These are phyloP conservation scores for Aureobasidium subglaciale DNA, from an alignment of 2,329 filamentous ascomycete species.

Conservation along the genomic window DNA sequence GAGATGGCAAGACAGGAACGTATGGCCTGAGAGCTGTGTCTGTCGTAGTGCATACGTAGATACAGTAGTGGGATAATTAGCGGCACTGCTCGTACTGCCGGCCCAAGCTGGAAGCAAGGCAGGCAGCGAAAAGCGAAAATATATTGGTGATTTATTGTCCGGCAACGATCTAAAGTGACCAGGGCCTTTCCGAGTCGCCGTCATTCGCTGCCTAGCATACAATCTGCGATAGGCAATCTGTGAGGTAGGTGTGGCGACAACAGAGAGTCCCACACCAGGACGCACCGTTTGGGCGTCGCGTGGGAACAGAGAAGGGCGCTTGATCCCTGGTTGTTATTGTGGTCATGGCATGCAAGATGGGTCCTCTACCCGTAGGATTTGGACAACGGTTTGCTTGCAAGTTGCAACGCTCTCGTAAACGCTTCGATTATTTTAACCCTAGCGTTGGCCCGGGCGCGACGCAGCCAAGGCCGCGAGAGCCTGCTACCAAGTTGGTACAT, in stretches of 20 bases:
- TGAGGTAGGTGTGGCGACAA: neutral
- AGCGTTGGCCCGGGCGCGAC: slow-evolving; percentile 3
- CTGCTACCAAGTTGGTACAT: slow-evolving; percentile 10
- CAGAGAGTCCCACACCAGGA: neutral
- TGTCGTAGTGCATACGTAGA: slow-evolving; percentile 10
- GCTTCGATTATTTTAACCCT: slow-evolving; percentile 8
- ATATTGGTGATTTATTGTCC: slow-evolving; percentile 7
- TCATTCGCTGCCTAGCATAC: neutral
- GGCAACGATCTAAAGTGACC: slow-evolving; percentile 7
- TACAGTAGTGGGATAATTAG: slow-evolving; percentile 8
- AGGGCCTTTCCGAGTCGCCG: slow-evolving; percentile 9
- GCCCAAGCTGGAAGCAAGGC: slow-evolving; percentile 10
- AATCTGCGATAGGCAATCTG: slow-evolving; percentile 5
- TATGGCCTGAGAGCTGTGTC: slow-evolving; percentile 12
- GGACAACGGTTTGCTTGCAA: neutral
- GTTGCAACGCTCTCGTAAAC: slow-evolving; percentile 1
- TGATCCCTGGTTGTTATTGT: neutral
- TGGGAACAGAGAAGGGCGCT: neutral
- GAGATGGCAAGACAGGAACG: slow-evolving; percentile 11
- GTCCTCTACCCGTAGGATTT: neutral
- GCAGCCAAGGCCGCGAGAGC: slow-evolving; percentile 8
- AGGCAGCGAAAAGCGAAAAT: slow-evolving; percentile 7
- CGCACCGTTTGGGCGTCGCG: neutral
- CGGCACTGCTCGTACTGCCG: slow-evolving; percentile 8
- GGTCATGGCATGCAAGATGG: neutral